Evolutionary conservation across 179 eudicot genomes (phyloP), one percentile per base, ranked within the genome.

Genomic region (Gypsophila paniculata): DNA sequence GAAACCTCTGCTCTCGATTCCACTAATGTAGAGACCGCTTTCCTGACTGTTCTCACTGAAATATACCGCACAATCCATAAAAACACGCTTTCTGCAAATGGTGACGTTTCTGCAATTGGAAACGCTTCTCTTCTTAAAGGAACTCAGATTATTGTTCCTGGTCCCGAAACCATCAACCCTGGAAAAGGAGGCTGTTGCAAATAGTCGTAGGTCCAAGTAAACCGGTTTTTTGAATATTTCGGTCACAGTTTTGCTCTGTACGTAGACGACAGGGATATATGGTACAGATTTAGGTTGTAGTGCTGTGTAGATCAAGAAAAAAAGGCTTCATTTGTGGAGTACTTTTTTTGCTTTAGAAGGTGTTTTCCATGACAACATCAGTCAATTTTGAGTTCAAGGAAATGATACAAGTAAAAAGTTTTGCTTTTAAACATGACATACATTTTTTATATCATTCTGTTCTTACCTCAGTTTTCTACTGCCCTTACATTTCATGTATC

Each of bases 11-110:
- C 85, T 52, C 67, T 82, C 21, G 83, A 80, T 17, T 79, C 83
- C 15, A 82, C 85, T 9, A 82, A 82, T 54, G 85, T 82, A 0
- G 85, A 82, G 79, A 80, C 83, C 46, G 81, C 85, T 25, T 82
- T 82, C 68, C 75, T 82, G 13, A 82, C 83, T 0, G 69, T 75
- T 60, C 49, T 82, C 19, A 82, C 83, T 23, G 85, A 80, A 71
- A 82, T 82, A 34, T 82, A 82, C 70, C 42, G 79, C 67, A 77
- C 76, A 57, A 68, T 79, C 58, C 72, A 78, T 38, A 82, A 79
- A 76, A 82, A 82, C 49, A 72, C 81, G 13, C 81, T 82, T 12
- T 34, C 79, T 9, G 81, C 76, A 34, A 79, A 60, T n/a, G 81
- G 81, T 29, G 83, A 78, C 34, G 7, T 49, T 39, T 75, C 74